Evolutionary conservation across 305 asterid genomes (phyloP).

Genomic region (Fraxinus greggii): DNA sequence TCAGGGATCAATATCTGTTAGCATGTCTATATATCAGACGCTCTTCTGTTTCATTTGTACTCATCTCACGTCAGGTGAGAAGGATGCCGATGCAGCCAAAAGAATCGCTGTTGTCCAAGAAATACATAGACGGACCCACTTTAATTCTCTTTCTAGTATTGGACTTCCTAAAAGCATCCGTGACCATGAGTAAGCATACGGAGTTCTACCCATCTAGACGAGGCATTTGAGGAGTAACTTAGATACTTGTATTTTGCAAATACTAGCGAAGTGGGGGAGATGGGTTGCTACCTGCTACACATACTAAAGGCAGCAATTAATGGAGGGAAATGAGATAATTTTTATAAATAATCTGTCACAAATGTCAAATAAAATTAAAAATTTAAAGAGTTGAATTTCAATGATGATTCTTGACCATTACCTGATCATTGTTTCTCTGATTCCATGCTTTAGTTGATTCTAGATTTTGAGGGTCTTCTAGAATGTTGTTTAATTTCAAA

Average conservation of each 20-base stretch:
- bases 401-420: neutral
- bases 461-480: neutral
- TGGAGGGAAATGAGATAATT: neutral
- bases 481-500: neutral
- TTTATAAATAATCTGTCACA: neutral
- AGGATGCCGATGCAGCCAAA: slow-evolving; percentile 62
- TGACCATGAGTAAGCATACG: slow-evolving; percentile 80
- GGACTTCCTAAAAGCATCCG: slow-evolving; percentile 72
- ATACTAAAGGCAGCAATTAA: neutral
- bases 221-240: neutral
- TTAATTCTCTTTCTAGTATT: slow-evolving; percentile 43
- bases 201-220: neutral
- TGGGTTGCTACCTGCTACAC: neutral
- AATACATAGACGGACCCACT: slow-evolving; percentile 77
- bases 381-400: neutral
- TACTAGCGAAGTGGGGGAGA: neutral
- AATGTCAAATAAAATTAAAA: neutral
- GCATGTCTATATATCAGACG: slow-evolving; percentile 94
- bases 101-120: slow-evolving; percentile 87
- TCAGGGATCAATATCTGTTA: slow-evolving; percentile 92
- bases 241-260: neutral
- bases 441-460: neutral
- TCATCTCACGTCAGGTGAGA: slow-evolving; percentile 91
- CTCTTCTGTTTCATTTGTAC: slow-evolving; percentile 81
- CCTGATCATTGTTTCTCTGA: slow-evolving; percentile 1